Base-by-base conservation (phyloP, 2,329 filamentous ascomycete genomes). In the Hypocreales sp. region DNA sequence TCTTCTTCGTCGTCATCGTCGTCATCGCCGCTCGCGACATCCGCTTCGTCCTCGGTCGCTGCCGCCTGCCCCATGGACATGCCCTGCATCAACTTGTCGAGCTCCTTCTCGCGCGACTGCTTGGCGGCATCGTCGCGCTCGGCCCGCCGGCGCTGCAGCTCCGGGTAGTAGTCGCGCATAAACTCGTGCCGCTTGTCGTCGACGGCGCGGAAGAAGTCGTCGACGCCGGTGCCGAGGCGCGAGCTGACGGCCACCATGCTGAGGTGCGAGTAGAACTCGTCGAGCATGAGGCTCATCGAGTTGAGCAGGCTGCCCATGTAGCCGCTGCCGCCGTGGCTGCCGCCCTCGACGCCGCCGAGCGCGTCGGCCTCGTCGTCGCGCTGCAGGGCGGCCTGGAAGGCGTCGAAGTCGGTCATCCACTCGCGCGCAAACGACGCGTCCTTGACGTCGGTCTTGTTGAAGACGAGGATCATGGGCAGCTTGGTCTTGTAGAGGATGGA, bases 371-470 rank as follows among this genome's bases (percentile, higher is more conserved):
- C 73, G 48, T 94, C 82, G 45, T 95, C 90, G 15, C 70, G 60
- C 26, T 72, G 69, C 24, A 98, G 61, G 1, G 92, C 87, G 11
- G 72, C 72, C 49, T 95, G 90, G 57, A 98, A 98, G 1, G 80
- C 74, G 39, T 98, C 90, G 45, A 94, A 98, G 52, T 98, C 87
- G 5, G 86, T 92, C 90, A 98, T 98, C 90, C 92, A 98, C 48
- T 95, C 84, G 56, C 87, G 90, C 2, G 86, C 90, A 45, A 93
- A 93, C 15, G 71, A 68, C 0, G 84, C 82, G 44, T 92, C 79
- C 50, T 92, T 83, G 22, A 92, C 83, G 45, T 98, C 90, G 0
- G 86, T 94, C 61, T 98, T 98, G 64, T 98, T 98, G 65, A 98
- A 95, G 8, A 98, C 90, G 7, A 98, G 60, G 29, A 98, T 92